phyloP scores from a whole-genome alignment of 2,329 filamentous ascomycete species.

The Hypomyces perniciosus region DNA sequence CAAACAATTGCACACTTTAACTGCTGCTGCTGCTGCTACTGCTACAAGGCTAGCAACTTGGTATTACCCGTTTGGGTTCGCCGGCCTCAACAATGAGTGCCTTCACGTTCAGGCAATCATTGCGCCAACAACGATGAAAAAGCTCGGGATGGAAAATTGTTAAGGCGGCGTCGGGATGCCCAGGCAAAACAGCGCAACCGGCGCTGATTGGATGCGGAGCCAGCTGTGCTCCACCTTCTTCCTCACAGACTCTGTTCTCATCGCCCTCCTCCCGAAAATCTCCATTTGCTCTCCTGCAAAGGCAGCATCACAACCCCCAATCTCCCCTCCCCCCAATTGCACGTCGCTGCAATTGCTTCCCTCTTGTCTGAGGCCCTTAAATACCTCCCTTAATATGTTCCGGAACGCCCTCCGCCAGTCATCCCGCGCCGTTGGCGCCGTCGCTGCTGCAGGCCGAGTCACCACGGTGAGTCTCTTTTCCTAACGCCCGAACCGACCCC shows the following conservation, averaged over 20 bases:
- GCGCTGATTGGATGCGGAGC: slow-evolving; percentile 29
- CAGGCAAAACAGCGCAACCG: slow-evolving; percentile 34
- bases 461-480: slow-evolving; percentile 74
- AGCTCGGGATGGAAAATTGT: slow-evolving; percentile 29
- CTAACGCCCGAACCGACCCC: slow-evolving; percentile 33
- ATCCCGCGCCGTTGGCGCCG: slow-evolving; percentile 87
- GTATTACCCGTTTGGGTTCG: neutral
- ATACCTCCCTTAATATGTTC: slow-evolving; percentile 70
- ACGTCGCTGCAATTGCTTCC: slow-evolving; percentile 57
- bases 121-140: neutral
- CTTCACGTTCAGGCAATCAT: slow-evolving; percentile 9
- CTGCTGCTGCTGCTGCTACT: neutral
- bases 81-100: neutral
- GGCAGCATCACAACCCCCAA: slow-evolving; percentile 46
- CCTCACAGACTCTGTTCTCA: slow-evolving; percentile 39
- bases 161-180: slow-evolving; percentile 33
- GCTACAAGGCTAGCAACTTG: neutral
- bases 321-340: slow-evolving; percentile 60
- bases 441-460: slow-evolving; percentile 87
- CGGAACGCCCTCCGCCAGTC: slow-evolving; percentile 97
- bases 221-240: slow-evolving; percentile 33
- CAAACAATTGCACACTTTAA: neutral
- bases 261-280: slow-evolving; percentile 38
- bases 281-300: slow-evolving; percentile 41
- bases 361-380: slow-evolving; percentile 45